Percentiles rank a stretch among this genome's conserved stretches.
These are phyloP conservation scores for Colletotrichum melonis DNA, from an alignment of 2,329 filamentous ascomycete genomes.

Conservation along the genomic window DNA sequence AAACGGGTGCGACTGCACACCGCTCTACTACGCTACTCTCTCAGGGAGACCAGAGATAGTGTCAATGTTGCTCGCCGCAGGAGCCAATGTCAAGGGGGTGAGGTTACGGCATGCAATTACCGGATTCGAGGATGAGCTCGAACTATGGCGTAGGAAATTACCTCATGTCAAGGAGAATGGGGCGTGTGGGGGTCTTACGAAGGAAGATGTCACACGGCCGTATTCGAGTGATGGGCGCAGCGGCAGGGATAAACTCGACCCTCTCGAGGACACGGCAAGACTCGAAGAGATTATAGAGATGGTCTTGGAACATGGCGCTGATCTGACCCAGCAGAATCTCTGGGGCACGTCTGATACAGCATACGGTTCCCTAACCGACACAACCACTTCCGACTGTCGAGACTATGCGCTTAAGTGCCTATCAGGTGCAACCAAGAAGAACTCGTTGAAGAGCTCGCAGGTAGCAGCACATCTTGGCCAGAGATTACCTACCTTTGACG, in stretches of 20 bases:
- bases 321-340: constrained; percentile 10
- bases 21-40: constrained; percentile 41
- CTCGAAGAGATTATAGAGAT: constrained; percentile 41
- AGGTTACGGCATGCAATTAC: constrained; percentile 37
- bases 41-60: constrained; percentile 42
- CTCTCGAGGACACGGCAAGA: constrained; percentile 16
- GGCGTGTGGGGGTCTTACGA: neutral
- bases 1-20: neutral
- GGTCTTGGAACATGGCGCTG: constrained; percentile 35
- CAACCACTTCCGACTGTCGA: neutral
- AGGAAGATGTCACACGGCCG: neutral
- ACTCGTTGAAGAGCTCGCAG: neutral
- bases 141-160: neutral
- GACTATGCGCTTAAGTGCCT: neutral
- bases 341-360: neutral
- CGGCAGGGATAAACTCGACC: neutral
- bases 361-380: neutral
- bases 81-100: constrained; percentile 31
- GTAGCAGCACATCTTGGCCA: neutral
- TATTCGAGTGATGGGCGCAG: no score
- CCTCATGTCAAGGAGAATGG: neutral
- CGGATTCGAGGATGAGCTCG: constrained; percentile 33
- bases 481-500: neutral
- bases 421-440: neutral
- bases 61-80: constrained; percentile 41